Base-by-base conservation (phyloP, 176 grass and related monocot genomes). In the Ananas comosus region DNA sequence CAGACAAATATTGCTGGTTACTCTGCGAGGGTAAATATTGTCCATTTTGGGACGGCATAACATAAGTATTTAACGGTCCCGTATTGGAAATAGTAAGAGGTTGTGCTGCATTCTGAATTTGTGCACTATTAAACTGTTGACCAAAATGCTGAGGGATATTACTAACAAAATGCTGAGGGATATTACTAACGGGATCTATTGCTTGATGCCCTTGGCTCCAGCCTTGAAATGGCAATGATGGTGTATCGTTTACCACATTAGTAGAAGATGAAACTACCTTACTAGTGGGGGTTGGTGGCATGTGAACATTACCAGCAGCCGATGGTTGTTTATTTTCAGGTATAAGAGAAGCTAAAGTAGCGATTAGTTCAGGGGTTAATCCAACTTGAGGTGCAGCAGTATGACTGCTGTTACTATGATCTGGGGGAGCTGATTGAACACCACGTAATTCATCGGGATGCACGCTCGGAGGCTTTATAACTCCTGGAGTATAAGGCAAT, bases 301-400 rank as follows among this genome's bases (percentile, higher is more conserved):
- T 51, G 52, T 88, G 89, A 66, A 74, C 75, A 91, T 63, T 63
- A 19, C 42, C 56, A 24, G 66, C 51, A 76, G 72, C 10, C 50
- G 76, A 76, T 63, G 84, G 65, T 16, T 85, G 85, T 69, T 48
- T 71, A 64, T 17, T 83, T 53, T 13, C 49, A 22, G 94, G 94
- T 77, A 85, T 68, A 63, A 99, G 82, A 76, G 83, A 83, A 80
- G 89, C 83, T 67, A 99, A 80, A 64, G 77, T 85, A 23, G 85
- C 67, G 56, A 99, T 88, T n/a, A 99, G 78, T 48, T 93, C 94
- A 76, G 89, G 89, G 23, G 83, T 81, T 12, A 99, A 67, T 57
- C 78, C 79, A 21, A 65, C 73, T 56, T 96, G 85, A 2, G 72
- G 17, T 19, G 69, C 82, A 61, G 81, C 72, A 68, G 70, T 70